These are phyloP conservation scores for Lentinus polychrous DNA, from an alignment of 1,284 basidiomycete genomes.

Conservation along the genomic window DNA sequence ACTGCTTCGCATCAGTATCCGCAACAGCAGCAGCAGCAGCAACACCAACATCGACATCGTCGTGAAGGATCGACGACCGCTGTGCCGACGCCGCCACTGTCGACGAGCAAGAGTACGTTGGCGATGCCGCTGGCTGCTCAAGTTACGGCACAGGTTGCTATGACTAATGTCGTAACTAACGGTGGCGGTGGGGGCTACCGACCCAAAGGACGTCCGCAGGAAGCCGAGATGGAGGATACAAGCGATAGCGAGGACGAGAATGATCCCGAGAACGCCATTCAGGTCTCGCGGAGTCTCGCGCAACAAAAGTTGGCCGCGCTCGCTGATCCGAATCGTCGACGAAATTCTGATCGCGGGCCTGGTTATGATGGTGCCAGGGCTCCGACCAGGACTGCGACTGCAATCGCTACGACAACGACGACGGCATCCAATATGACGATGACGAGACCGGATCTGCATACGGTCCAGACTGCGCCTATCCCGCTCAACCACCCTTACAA, in stretches of 20 bases:
- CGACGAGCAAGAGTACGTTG: constrained; percentile 56
- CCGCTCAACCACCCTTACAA: constrained; percentile 68
- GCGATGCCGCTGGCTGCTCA: constrained; percentile 59
- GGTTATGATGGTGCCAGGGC: not conserved
- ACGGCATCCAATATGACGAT: constrained; percentile 1
- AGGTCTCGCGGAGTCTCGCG: constrained; percentile 54
- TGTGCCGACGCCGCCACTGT: constrained; percentile 26
- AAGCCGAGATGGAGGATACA: constrained; percentile 62
- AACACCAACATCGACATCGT: constrained; percentile 4
- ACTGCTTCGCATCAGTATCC: too few relatives aligned
- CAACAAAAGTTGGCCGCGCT: constrained; percentile 54
- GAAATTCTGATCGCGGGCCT: constrained; percentile 21
- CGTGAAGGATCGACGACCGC: not conserved
- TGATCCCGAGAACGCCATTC: constrained; percentile 37
- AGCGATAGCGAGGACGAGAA: constrained; percentile 53
- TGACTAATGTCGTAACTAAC: not conserved
- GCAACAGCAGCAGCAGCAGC: too few relatives aligned
- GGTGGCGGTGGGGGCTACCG: constrained; percentile 33
- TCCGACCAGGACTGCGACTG: not conserved
- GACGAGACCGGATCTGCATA: constrained; percentile 14
- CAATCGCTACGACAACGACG: not conserved
- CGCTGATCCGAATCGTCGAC: constrained; percentile 30
- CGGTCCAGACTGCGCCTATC: constrained; percentile 39
- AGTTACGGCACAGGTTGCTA: constrained; percentile 34
- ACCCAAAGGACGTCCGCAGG: constrained; percentile 59